phyloP scores from a whole-genome alignment of 176 grass and related monocot genomes.

The Guadua angustifolia region DNA sequence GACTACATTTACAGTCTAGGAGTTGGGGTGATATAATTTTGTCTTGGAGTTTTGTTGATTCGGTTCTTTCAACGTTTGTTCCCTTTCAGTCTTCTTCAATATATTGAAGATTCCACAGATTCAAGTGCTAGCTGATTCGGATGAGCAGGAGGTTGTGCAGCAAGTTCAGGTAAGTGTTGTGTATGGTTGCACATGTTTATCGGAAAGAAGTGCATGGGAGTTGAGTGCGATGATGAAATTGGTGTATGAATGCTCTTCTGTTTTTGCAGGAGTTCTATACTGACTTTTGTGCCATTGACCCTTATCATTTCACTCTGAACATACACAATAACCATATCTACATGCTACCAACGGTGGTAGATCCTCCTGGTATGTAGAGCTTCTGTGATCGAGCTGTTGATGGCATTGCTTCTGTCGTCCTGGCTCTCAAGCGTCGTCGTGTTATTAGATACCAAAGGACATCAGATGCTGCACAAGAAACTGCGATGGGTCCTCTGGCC shows the following conservation, averaged over 20 bases:
- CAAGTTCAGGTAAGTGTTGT: conserved; percentile 79
- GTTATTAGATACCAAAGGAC: conserved; percentile 88
- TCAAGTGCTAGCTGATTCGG: conserved; percentile 94
- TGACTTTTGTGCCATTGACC: conserved; percentile 90
- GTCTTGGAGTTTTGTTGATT: conserved; percentile 20
- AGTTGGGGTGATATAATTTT: not conserved
- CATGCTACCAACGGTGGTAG: conserved; percentile 80
- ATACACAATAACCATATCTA: conserved; percentile 81
- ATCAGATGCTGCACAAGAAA: conserved; percentile 87
- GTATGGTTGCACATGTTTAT: conserved; percentile 9
- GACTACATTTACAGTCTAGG: not conserved
- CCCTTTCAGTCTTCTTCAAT: conserved; percentile 83
- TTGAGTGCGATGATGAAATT: conserved; percentile 23
- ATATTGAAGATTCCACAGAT: conserved; percentile 95
- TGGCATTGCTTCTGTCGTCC: conserved; percentile 87
- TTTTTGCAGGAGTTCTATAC: conserved; percentile 87
- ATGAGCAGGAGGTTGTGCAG: conserved; percentile 95
- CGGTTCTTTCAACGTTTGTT: conserved; percentile 34
- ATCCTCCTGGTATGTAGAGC: conserved; percentile 75
- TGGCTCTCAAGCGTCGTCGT: conserved; percentile 86
- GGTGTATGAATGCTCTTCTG: conserved; percentile 15
- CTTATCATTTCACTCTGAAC: conserved; percentile 92
- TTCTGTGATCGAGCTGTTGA: conserved; percentile 96
- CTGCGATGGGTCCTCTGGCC: conserved; percentile 61
- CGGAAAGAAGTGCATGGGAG: conserved; percentile 25